Percentiles rank a stretch among this genome's conserved stretches.
phyloP scores from a whole-genome alignment of 2,329 filamentous ascomycete genomes.

The Aspergillus caelatus region DNA sequence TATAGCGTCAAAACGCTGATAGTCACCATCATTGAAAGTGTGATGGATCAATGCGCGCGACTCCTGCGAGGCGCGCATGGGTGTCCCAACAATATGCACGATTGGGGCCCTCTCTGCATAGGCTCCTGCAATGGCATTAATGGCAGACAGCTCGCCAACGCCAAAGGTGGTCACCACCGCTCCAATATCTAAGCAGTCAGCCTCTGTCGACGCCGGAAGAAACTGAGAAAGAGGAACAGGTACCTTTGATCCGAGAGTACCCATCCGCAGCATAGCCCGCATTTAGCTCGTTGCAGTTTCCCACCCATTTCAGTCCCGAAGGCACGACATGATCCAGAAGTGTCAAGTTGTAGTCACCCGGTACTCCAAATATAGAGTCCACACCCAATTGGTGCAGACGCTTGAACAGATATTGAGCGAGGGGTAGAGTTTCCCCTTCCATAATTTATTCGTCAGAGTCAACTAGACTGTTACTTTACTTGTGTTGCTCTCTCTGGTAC shows the following conservation, averaged over 20 bases:
- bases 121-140: conserved; percentile 10
- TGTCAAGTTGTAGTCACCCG: background rate
- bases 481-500: background rate
- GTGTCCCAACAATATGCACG: conserved; percentile 62
- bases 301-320: conserved; percentile 55
- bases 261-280: conserved; percentile 54
- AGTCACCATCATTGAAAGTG: conserved; percentile 52
- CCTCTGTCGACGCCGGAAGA: background rate
- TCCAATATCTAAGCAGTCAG: background rate
- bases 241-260: conserved; percentile 31
- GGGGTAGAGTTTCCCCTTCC: background rate
- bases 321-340: conserved; percentile 16
- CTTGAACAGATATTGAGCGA: background rate
- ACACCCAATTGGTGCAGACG: background rate
- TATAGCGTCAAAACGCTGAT: conserved; percentile 1
- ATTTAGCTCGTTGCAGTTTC: conserved; percentile 60
- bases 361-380: background rate
- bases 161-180: background rate
- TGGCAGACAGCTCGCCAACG: background rate
- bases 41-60: conserved; percentile 60
- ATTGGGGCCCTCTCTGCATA: conserved; percentile 74
- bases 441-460: background rate
- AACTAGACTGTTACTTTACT: background rate
- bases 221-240: background rate
- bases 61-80: conserved; percentile 49